phyloP scores from a whole-genome alignment of 1,284 basidiomycete species.

The Peniophora sp. region DNA sequence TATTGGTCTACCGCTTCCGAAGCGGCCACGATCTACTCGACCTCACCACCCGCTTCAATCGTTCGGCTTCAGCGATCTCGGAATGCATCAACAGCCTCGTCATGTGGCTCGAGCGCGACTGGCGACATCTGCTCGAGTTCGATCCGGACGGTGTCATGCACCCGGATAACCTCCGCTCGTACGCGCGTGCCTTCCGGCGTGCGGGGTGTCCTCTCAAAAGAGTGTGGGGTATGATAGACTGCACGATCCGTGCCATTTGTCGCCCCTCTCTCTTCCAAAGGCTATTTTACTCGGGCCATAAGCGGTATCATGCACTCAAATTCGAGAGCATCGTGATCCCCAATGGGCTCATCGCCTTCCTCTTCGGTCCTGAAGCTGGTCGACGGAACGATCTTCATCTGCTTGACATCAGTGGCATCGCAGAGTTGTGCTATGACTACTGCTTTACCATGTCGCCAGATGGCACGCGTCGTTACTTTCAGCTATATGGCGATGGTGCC shows the following conservation, averaged over 20 bases:
- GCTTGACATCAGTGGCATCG: constrained; percentile 6
- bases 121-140: constrained; percentile 17
- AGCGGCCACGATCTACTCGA: constrained; percentile 4
- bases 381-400: constrained; percentile 15
- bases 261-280: constrained; percentile 12
- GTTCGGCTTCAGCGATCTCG: constrained; percentile 11
- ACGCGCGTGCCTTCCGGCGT: constrained; percentile 6
- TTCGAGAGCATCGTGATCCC: constrained; percentile 18
- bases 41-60: constrained; percentile 8
- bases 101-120: constrained; percentile 10
- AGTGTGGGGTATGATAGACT: constrained; percentile 18
- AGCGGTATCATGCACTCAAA: constrained; percentile 18
- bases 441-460: too few relatives aligned
- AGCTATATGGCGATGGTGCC: constrained; percentile 13
- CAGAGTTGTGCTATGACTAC: constrained; percentile 2
- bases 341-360: constrained; percentile 17
- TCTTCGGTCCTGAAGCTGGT: constrained; percentile 16
- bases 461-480: constrained; percentile 4
- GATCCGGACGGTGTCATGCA: constrained; percentile 10
- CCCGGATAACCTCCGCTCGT: constrained; percentile 3
- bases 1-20: constrained; percentile 6
- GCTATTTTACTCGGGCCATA: constrained; percentile 18
- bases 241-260: constrained; percentile 16
- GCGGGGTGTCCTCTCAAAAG: constrained; percentile 12
- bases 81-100: constrained; percentile 13